These are phyloP conservation scores for Castanospermum australe DNA, from an alignment of 306 rosid species.

Conservation along the genomic window DNA sequence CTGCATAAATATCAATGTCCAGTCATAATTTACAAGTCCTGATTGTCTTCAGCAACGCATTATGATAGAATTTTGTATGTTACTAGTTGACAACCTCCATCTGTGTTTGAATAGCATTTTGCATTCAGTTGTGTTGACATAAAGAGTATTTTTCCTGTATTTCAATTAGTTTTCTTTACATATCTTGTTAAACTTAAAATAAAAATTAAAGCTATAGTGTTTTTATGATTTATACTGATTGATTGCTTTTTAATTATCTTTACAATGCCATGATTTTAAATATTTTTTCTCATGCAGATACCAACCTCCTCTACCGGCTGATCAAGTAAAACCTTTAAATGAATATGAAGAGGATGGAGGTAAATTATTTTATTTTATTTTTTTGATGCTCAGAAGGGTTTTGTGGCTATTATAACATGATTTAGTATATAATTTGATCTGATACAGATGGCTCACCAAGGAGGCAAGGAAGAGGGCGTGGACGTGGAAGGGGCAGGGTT, in stretches of 20 bases:
- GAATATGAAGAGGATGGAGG: slow-evolving; percentile 84
- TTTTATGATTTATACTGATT: not conserved
- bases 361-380: slow-evolving; percentile 22
- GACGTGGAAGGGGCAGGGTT: slow-evolving; percentile 78
- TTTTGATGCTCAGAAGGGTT: not conserved
- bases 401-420: not conserved
- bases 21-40: not conserved
- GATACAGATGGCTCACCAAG: slow-evolving; percentile 68
- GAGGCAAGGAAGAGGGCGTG: slow-evolving; percentile 65
- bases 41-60: not conserved
- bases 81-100: not conserved
- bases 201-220: not conserved
- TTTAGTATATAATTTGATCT: slow-evolving; percentile 23
- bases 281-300: slow-evolving; percentile 47
- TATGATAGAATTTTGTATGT: not conserved
- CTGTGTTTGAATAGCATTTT: not conserved
- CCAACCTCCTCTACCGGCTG: slow-evolving; percentile 78
- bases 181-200: not conserved
- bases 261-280: not conserved
- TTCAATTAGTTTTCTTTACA: not conserved
- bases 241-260: not conserved
- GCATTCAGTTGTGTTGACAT: not conserved
- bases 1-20: not conserved
- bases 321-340: slow-evolving; percentile 81
- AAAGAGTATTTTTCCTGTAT: not conserved